Conservation (phyloP, 371 early-diverging fungal species). For the Batkoa obscura region DNA sequence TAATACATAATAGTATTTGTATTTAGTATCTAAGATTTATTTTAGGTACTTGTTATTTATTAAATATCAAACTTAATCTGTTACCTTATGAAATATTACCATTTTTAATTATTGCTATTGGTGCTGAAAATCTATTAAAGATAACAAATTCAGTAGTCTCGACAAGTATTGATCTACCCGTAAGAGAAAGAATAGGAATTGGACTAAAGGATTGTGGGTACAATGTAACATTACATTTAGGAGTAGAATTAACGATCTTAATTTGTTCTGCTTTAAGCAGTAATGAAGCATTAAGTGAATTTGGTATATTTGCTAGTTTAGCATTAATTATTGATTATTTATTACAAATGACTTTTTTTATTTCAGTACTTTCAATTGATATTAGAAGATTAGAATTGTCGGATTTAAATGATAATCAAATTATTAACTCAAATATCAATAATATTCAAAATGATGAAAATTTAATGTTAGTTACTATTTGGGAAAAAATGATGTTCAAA, state of each 20-base stretch:
- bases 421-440: neutral
- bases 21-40: too few species aligned
- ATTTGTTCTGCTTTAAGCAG: slow-evolving; percentile 28
- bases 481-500: neutral
- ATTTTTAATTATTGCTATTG: slow-evolving; percentile 39
- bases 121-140: slow-evolving; percentile 49
- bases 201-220: slow-evolving; percentile 39
- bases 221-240: slow-evolving; percentile 30
- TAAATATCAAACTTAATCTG: slow-evolving; percentile 23
- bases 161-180: slow-evolving; percentile 39
- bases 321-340: slow-evolving; percentile 45
- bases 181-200: slow-evolving; percentile 43
- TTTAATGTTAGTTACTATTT: neutral
- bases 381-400: slow-evolving; percentile 42
- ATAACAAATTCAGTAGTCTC: slow-evolving; percentile 45
- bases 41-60: too few species aligned
- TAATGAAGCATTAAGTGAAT: slow-evolving; percentile 38
- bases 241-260: slow-evolving; percentile 28
- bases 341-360: slow-evolving; percentile 50
- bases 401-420: neutral
- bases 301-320: slow-evolving; percentile 39
- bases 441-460: neutral
- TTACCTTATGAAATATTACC: slow-evolving; percentile 42
- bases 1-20: too few species aligned
- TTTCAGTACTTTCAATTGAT: slow-evolving; percentile 49